These are phyloP conservation scores for Dendrobium catenatum DNA, from an alignment of 106 monocot species.

Conservation along the genomic window DNA sequence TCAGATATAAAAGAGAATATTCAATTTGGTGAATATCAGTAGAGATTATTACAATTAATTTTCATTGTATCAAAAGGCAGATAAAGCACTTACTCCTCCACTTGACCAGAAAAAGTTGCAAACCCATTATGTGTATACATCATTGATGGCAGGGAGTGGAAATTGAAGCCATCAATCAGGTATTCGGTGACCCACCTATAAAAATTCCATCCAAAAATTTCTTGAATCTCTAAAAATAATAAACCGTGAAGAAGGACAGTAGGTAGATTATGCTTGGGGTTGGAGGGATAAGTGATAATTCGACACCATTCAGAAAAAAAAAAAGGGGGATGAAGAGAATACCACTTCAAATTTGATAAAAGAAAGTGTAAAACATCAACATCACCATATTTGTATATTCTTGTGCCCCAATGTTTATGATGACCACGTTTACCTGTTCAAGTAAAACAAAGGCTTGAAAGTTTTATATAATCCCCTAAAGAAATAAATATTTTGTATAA, in stretches of 20 bases:
- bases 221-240: neutral
- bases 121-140: conserved; percentile 98
- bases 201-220: neutral
- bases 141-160: conserved; percentile 96
- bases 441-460: conserved; percentile 9
- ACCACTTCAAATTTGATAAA: conserved; percentile 98
- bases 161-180: conserved; percentile 84
- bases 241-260: neutral
- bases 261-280: neutral
- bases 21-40: neutral
- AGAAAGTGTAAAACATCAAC: conserved; percentile 90
- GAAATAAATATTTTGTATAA: neutral
- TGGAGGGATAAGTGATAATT: neutral
- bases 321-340: conserved; percentile 6
- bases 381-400: conserved; percentile 93
- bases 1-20: neutral
- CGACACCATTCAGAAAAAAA: neutral
- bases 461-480: neutral
- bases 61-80: neutral
- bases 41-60: neutral
- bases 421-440: conserved; percentile 87
- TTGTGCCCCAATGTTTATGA: conserved; percentile 97
- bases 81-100: conserved; percentile 76
- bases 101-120: conserved; percentile 70
- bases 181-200: conserved; percentile 92